Conservation (phyloP, 2,329 filamentous ascomycete species). For the Colletotrichum acutatum region DNA sequence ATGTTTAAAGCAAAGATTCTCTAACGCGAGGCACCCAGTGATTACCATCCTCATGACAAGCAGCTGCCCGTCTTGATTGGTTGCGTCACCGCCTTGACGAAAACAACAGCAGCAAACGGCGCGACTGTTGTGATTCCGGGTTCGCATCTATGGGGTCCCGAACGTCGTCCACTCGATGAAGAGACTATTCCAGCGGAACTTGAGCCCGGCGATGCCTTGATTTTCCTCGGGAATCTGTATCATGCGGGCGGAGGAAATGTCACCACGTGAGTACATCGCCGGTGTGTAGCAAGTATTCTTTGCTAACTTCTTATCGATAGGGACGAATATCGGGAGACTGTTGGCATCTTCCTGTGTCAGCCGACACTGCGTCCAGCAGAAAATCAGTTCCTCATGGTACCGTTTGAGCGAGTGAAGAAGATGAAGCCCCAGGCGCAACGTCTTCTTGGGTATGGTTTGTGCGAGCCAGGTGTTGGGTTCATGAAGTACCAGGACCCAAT, state of each 20-base stretch:
- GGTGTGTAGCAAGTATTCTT: not conserved
- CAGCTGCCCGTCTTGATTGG: slow-evolving; percentile 51
- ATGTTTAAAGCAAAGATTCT: not conserved
- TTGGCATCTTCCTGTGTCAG: slow-evolving; percentile 49
- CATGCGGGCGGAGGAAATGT: slow-evolving; percentile 52
- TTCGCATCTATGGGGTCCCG: slow-evolving; percentile 52
- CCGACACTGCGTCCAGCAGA: slow-evolving; percentile 47
- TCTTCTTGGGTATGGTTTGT: slow-evolving; percentile 47
- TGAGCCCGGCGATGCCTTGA: slow-evolving; percentile 50
- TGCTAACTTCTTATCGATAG: slow-evolving; percentile 16
- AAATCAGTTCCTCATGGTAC: slow-evolving; percentile 46
- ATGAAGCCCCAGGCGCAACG: slow-evolving; percentile 46
- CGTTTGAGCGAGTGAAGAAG: slow-evolving; percentile 42
- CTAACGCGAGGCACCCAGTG: not conserved
- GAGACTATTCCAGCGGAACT: slow-evolving; percentile 44
- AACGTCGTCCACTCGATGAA: slow-evolving; percentile 47
- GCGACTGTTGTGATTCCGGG: slow-evolving; percentile 53
- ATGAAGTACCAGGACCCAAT: slow-evolving; percentile 51
- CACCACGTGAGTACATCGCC: slow-evolving; percentile 25
- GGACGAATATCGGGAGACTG: slow-evolving; percentile 43
- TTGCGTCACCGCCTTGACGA: slow-evolving; percentile 51
- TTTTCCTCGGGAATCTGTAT: slow-evolving; percentile 52
- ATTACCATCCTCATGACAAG: slow-evolving; percentile 43
- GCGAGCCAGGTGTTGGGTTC: slow-evolving; percentile 47
- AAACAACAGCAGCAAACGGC: slow-evolving; percentile 53